Conservation (phyloP, 2,329 filamentous ascomycete genomes). For the Davidsoniella virescens region DNA sequence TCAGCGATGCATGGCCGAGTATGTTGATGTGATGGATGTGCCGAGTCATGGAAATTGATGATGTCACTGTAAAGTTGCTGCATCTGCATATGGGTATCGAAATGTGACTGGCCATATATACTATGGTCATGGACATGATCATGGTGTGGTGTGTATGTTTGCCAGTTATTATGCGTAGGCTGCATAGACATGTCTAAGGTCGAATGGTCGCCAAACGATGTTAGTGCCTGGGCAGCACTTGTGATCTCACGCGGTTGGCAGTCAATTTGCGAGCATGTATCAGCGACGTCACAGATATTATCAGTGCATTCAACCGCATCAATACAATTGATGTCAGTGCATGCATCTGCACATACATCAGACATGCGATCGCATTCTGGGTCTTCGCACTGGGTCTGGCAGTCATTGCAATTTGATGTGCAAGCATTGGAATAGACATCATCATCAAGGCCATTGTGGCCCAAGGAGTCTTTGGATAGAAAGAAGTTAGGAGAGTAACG, state of each 20-base stretch:
- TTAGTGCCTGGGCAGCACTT: constrained; percentile 19
- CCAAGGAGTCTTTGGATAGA: too few species aligned
- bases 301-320: constrained; percentile 12
- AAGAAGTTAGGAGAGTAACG: too few species aligned
- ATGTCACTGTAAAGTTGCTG: constrained; percentile 8
- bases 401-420: constrained; percentile 22
- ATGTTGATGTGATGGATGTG: constrained; percentile 9
- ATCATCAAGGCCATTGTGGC: constrained; percentile 13
- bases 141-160: background rate
- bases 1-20: constrained; percentile 13
- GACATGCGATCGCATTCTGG: constrained; percentile 20
- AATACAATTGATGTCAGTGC: constrained; percentile 22
- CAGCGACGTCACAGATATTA: constrained; percentile 14
- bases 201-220: constrained; percentile 17
- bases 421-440: constrained; percentile 21
- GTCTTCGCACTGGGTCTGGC: constrained; percentile 23
- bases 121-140: background rate
- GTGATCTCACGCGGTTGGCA: constrained; percentile 11
- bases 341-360: constrained; percentile 26
- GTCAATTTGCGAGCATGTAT: constrained; percentile 9
- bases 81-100: constrained; percentile 3
- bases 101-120: background rate
- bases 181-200: constrained; percentile 2
- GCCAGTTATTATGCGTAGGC: background rate
- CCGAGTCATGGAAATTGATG: constrained; percentile 11